Evolutionary conservation across 208 protist genomes (phyloP).

Genomic region (Crithidia fasciculata): DNA sequence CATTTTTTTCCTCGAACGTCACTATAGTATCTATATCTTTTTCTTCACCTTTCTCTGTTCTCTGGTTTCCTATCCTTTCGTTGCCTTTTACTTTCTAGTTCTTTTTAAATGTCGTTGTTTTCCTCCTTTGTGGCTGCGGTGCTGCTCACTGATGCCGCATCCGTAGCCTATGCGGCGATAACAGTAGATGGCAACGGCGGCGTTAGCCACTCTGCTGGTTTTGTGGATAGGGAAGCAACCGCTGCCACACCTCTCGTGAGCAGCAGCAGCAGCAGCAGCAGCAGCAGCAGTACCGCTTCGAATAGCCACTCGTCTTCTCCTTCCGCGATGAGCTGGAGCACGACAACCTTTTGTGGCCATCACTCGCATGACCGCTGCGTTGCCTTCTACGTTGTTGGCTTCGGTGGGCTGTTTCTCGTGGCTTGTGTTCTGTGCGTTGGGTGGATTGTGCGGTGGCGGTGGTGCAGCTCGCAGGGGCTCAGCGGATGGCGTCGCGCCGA

Average conservation of each 20-base stretch:
- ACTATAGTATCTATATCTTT: background rate
- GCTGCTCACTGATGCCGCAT: constrained; percentile 1
- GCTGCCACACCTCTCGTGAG: too few relatives aligned
- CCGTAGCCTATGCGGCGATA: background rate
- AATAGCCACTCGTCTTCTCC: too few relatives aligned
- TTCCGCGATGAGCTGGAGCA: too few relatives aligned
- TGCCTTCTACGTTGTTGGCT: background rate
- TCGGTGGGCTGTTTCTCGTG: background rate
- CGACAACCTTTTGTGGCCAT: background rate
- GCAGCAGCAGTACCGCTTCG: background rate
- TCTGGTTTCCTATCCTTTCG: background rate
- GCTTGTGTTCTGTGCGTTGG: constrained; percentile 1
- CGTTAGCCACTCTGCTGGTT: background rate
- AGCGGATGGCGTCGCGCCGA: background rate
- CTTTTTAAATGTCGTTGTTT: constrained; percentile 2
- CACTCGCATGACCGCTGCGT: background rate
- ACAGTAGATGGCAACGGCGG: background rate
- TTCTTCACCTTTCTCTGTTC: background rate
- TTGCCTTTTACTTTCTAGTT: background rate
- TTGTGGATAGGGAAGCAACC: too few relatives aligned
- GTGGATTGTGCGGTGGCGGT: constrained; percentile 12
- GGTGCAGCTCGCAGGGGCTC: background rate
- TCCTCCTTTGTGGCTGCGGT: constrained; percentile 1
- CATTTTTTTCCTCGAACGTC: background rate
- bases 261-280: background rate